A percentile compares a stretch with the other conserved stretches of the same genome.
These are phyloP conservation scores for Pythium scleroteichum DNA, from an alignment of 352 stramenopile species.

Conservation along the genomic window DNA sequence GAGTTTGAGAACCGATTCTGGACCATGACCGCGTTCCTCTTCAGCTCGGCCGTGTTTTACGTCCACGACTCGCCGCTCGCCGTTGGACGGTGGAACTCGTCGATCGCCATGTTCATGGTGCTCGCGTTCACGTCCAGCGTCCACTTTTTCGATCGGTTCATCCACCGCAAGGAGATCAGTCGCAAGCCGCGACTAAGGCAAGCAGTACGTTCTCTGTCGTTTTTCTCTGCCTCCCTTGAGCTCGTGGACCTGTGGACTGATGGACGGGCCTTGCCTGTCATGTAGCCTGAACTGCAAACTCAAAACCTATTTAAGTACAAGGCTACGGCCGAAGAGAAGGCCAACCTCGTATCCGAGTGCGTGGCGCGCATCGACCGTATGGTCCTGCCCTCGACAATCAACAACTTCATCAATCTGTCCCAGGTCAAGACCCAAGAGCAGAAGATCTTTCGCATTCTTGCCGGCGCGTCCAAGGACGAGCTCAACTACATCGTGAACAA, in stretches of 20 bases:
- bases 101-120: conserved; percentile 75
- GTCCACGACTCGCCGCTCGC: conserved; percentile 92
- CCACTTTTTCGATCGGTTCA: conserved; percentile 81
- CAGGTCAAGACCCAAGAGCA: conserved; percentile 88
- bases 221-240: background rate
- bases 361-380: conserved; percentile 77
- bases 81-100: conserved; percentile 71
- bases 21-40: conserved; percentile 94
- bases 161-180: conserved; percentile 77
- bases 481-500: conserved; percentile 97
- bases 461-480: conserved; percentile 93
- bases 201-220: conserved; percentile 27
- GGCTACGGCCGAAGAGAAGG: conserved; percentile 78
- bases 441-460: conserved; percentile 96
- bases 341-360: conserved; percentile 69
- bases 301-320: conserved; percentile 86
- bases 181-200: conserved; percentile 51
- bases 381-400: conserved; percentile 86
- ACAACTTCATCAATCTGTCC: conserved; percentile 86
- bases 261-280: background rate
- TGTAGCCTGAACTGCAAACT: conserved; percentile 13
- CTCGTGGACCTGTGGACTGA: no score
- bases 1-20: conserved; percentile 98
- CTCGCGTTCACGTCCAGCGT: conserved; percentile 77
- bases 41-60: conserved; percentile 92